Evolutionary conservation across 169 alveolate genomes (phyloP).

Genomic region (Eimeria brunetti): DNA sequence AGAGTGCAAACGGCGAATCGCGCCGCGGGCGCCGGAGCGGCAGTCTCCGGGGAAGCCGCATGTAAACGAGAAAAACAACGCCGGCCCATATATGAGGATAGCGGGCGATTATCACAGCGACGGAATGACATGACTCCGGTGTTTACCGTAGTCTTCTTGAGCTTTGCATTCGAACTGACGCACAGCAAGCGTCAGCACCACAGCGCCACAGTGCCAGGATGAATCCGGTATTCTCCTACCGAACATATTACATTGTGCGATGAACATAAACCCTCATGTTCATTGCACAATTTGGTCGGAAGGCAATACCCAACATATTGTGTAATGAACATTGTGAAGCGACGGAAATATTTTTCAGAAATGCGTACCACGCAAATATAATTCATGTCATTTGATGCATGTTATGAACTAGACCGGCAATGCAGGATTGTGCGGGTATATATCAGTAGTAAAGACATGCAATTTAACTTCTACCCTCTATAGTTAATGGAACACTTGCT

Average conservation of each 20-base stretch:
- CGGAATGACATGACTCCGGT: background rate
- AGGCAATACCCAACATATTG: too few relatives aligned
- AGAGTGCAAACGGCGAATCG: background rate
- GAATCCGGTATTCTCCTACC: constrained; percentile 2
- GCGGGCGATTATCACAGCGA: background rate
- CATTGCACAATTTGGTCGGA: too few relatives aligned
- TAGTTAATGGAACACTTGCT: too few relatives aligned
- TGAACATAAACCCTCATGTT: too few relatives aligned
- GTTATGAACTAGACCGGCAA: too few relatives aligned
- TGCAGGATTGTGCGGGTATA: too few relatives aligned
- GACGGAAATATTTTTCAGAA: background rate
- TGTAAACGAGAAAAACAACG: background rate
- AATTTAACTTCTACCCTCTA: too few relatives aligned
- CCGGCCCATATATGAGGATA: background rate
- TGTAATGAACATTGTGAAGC: too few relatives aligned
- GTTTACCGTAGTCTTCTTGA: constrained; percentile 1
- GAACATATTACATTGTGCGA: too few relatives aligned
- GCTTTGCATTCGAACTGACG: background rate
- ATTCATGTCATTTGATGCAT: too few relatives aligned
- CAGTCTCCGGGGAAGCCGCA: constrained; percentile 20
- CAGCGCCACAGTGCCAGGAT: background rate
- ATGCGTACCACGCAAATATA: background rate
- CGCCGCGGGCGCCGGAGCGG: constrained; percentile 9
- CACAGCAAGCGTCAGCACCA: background rate
- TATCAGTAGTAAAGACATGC: too few relatives aligned